These are phyloP conservation scores for Ambrosiella xylebori DNA, from an alignment of 2,329 filamentous ascomycete species.

Conservation along the genomic window DNA sequence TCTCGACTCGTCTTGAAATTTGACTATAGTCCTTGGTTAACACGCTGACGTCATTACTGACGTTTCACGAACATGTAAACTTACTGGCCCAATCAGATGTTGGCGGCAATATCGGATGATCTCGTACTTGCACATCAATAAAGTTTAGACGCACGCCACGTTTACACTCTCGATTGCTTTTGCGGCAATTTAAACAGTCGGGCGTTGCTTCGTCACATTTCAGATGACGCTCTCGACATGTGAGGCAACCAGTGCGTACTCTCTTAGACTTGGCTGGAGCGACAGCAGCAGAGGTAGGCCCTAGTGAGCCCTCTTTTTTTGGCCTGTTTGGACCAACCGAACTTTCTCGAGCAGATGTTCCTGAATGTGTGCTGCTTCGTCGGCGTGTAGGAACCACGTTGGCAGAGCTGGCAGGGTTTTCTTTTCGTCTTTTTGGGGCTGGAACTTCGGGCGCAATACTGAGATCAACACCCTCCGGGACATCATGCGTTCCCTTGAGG, in stretches of 20 bases:
- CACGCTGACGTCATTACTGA: not conserved
- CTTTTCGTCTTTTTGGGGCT: conserved; percentile 11
- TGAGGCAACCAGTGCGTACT: conserved; percentile 78
- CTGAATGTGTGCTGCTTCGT: conserved; percentile 11
- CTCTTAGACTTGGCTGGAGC: conserved; percentile 50
- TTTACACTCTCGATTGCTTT: conserved; percentile 73
- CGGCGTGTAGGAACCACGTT: conserved; percentile 3
- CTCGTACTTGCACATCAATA: conserved; percentile 62
- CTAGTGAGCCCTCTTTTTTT: conserved; percentile 3
- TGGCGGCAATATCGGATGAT: conserved; percentile 44
- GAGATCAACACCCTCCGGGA: not conserved
- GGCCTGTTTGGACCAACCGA: not conserved
- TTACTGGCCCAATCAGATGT: conserved; percentile 48
- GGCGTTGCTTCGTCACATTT: conserved; percentile 69
- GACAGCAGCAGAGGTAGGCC: conserved; percentile 2
- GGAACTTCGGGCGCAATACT: not conserved
- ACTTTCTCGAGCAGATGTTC: conserved; percentile 1
- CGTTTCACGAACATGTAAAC: conserved; percentile 14
- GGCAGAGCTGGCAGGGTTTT: conserved; percentile 1
- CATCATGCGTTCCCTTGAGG: not conserved
- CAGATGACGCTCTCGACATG: conserved; percentile 73
- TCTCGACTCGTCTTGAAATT: conserved; percentile 77
- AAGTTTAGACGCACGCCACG: conserved; percentile 80
- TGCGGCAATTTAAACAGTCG: conserved; percentile 61
- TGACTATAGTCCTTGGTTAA: conserved; percentile 28